Base-by-base conservation (phyloP, 768 basidiomycete species). In the Russula olivacea region DNA sequence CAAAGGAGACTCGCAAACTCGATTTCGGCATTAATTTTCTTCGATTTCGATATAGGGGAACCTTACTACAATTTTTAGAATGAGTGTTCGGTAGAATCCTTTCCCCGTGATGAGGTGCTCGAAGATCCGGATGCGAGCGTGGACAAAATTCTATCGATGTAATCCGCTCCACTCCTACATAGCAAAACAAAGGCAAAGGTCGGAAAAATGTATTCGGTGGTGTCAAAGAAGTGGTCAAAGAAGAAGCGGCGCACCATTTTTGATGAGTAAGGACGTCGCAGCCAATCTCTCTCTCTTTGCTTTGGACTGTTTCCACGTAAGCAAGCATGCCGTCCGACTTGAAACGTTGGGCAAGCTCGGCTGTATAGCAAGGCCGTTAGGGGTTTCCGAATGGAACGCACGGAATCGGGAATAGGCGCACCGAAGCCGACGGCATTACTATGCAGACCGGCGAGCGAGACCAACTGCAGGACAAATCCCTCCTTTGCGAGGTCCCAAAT, bases 221-320 rank as follows among this genome's bases (percentile, higher is more conserved):
- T 25, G 14, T 17, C 23, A 25, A 56, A 32, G 28, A n/a, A n/a
- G n/a, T n/a, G n/a, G n/a, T n/a, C n/a, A n/a, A n/a, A n/a, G 53
- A 50, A 14, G 38, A 23, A n/a, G 28, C 45, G 25, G 74, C 80
- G 61, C 45, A 86, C 93, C 93, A 97, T 80, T 93, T 95, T 76
- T 96, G 93, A 74, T 96, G 93, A 3, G 90, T 96, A 52, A 95
- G 77, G 36, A 96, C 92, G 72, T 96, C 93, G 63, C 88, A 89
- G 38, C 89, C 89, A 55, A 93, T 83, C 69, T 88, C 91, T 74
- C 87, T 89, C 74, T 96, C 93, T 73, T 90, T 93, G 66, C 84
- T 78, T 71, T 96, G 93, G 55, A 95, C 83, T 21, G 92, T 83
- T 63, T 94, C 81, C 52, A 94, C 92, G 73, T 96, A 96, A 25